A percentile compares a stretch with the other conserved stretches of the same genome.
These are phyloP conservation scores for Huntiella bhutanensis DNA, from an alignment of 2,329 filamentous ascomycete genomes.

Conservation along the genomic window DNA sequence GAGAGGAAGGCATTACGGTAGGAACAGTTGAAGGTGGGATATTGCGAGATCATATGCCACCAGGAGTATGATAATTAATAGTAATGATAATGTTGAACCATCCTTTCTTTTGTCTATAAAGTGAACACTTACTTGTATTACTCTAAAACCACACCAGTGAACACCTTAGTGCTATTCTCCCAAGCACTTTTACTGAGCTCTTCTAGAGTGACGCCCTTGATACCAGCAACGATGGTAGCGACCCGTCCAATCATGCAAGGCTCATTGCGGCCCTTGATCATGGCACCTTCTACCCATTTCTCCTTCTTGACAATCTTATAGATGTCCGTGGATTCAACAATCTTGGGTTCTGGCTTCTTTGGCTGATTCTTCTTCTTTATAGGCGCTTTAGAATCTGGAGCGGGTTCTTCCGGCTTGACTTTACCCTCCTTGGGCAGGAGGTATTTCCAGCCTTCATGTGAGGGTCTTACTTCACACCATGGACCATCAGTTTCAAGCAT, in stretches of 20 bases:
- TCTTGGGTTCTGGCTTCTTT: conserved; percentile 32
- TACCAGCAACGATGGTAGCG: conserved; percentile 69
- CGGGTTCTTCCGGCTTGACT: not conserved
- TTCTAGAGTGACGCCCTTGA: conserved; percentile 63
- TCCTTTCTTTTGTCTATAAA: not conserved
- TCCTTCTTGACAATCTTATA: conserved; percentile 90
- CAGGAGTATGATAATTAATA: not conserved
- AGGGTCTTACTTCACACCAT: conserved; percentile 88
- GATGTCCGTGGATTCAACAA: conserved; percentile 50
- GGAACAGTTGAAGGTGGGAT: conserved; percentile 50
- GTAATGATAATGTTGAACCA: not conserved
- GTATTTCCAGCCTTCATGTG: conserved; percentile 67
- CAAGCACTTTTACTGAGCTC: conserved; percentile 75
- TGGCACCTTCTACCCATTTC: conserved; percentile 68
- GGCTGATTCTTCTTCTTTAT: conserved; percentile 18
- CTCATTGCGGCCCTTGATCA: conserved; percentile 93
- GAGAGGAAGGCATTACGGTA: conserved; percentile 62
- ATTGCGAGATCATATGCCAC: conserved; percentile 33
- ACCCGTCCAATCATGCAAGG: conserved; percentile 73
- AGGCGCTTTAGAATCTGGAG: conserved; percentile 2
- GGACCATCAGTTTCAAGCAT: conserved; percentile 97
- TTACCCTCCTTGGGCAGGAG: conserved; percentile 21
- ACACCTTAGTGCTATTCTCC: conserved; percentile 64
- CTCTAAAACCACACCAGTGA: conserved; percentile 38
- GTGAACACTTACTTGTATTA: not conserved